Percentiles rank a stretch among this genome's conserved stretches.
These are phyloP conservation scores for Ploettnerulaceae sp. DNA, from an alignment of 2,329 filamentous ascomycete species.

Conservation along the genomic window DNA sequence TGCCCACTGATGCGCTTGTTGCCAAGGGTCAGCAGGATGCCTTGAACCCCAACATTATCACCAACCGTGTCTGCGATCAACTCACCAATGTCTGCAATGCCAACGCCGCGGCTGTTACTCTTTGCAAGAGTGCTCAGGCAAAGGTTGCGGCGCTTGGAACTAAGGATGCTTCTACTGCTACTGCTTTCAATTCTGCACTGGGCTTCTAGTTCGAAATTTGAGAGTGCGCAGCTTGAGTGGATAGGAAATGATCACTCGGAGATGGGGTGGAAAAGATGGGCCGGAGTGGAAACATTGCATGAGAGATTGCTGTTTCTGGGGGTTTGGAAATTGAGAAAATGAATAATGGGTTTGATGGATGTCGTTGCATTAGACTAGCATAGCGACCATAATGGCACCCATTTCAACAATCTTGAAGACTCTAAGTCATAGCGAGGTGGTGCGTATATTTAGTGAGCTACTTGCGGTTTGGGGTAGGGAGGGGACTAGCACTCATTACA, in stretches of 20 bases:
- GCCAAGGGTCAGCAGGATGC: constrained; percentile 60
- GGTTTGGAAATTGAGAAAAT: background rate
- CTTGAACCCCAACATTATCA: constrained; percentile 69
- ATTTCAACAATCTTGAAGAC: too few relatives aligned
- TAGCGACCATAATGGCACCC: too few relatives aligned
- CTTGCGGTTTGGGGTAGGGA: too few relatives aligned
- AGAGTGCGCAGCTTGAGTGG: too few relatives aligned
- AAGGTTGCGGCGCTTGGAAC: constrained; percentile 46
- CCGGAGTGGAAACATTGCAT: background rate
- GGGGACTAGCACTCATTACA: too few relatives aligned
- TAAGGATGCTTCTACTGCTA: constrained; percentile 44
- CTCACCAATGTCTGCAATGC: constrained; percentile 62
- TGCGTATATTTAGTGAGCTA: too few relatives aligned
- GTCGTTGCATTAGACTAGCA: too few relatives aligned
- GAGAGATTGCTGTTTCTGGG: background rate
- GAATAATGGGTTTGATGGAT: too few relatives aligned
- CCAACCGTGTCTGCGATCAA: constrained; percentile 66
- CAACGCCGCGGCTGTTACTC: constrained; percentile 47
- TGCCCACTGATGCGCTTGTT: constrained; percentile 57
- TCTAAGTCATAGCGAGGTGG: too few relatives aligned
- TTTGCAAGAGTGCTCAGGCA: constrained; percentile 48
- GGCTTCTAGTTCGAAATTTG: constrained; percentile 19
- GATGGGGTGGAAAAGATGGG: background rate
- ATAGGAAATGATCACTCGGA: too few relatives aligned
- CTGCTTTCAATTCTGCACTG: constrained; percentile 36